Percentiles rank a stretch among this genome's conserved stretches.
Conservation (phyloP, 164 flowering plant genomes). For the Chloranthus sessilifolius region DNA sequence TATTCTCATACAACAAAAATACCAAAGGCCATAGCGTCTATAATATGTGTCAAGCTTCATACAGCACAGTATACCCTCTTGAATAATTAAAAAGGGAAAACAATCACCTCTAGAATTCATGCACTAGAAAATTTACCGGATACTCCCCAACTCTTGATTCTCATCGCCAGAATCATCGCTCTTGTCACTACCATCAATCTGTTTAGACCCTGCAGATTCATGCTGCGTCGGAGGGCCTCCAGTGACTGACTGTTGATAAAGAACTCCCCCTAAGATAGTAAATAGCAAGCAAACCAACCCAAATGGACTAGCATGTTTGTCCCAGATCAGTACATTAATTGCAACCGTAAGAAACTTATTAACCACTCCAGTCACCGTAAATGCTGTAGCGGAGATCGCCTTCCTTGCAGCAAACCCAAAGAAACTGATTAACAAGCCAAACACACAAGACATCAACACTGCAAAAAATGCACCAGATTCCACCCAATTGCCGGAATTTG, state of each 20-base stretch:
- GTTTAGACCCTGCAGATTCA: constrained; percentile 39
- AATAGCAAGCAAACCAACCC: constrained; percentile 77
- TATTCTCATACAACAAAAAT: too few species aligned
- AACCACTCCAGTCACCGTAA: constrained; percentile 93
- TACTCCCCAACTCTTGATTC: constrained; percentile 33
- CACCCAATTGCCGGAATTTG: constrained; percentile 38
- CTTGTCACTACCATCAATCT: constrained; percentile 27
- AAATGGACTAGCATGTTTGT: constrained; percentile 85
- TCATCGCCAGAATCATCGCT: constrained; percentile 28
- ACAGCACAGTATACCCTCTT: too few species aligned
- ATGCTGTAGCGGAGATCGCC: constrained; percentile 90
- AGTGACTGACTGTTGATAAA: constrained; percentile 85
- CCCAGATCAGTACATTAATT: constrained; percentile 89
- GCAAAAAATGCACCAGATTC: constrained; percentile 47
- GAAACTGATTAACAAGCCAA: constrained; percentile 85
- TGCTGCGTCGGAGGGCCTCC: constrained; percentile 22
- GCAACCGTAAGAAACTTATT: constrained; percentile 90
- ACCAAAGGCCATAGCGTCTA: too few species aligned
- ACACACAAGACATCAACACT: constrained; percentile 73
- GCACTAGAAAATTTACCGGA: constrained; percentile 54
- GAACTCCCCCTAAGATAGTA: constrained; percentile 75
- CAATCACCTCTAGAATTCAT: constrained; percentile 26
- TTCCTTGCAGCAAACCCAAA: constrained; percentile 90
- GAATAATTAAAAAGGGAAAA: too few species aligned
- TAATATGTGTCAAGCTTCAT: too few species aligned